phyloP scores from a whole-genome alignment of 805 yeast species.

The Sporopachydermia quercuum region DNA sequence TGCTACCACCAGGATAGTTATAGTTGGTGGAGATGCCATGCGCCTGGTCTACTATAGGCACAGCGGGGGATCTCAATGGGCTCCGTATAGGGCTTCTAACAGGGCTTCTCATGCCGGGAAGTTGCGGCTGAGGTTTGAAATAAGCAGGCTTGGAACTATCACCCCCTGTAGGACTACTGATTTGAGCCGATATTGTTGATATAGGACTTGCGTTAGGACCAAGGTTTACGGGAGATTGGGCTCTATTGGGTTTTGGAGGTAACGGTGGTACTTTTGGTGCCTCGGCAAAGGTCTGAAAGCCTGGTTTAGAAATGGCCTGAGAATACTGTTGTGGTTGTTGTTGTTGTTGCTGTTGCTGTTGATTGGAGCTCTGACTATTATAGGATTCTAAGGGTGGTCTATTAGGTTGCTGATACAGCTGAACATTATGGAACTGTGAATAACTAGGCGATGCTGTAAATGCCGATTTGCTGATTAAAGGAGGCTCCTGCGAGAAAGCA shows the following conservation, averaged over 20 bases:
- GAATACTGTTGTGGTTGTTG: slow-evolving; percentile 4
- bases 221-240: too few relatives aligned
- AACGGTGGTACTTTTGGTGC: slow-evolving; percentile 19
- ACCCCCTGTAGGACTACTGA: too few relatives aligned
- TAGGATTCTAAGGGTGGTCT: slow-evolving; percentile 2
- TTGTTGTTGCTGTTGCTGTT: slow-evolving; percentile 1
- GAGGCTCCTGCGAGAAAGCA: slow-evolving; percentile 4
- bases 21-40: too few relatives aligned
- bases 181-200: too few relatives aligned
- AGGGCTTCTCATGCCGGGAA: slow-evolving; percentile 6
- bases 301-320: slow-evolving; percentile 1
- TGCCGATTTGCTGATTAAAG: slow-evolving; percentile 3
- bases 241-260: slow-evolving; percentile 23
- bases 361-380: neutral
- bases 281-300: slow-evolving; percentile 3
- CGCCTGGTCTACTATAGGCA: too few relatives aligned
- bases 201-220: slow-evolving; percentile 8
- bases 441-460: neutral
- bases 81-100: too few relatives aligned
- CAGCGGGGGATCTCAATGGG: too few relatives aligned
- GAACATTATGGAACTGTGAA: neutral
- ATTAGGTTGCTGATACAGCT: slow-evolving; percentile 3
- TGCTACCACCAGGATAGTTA: too few relatives aligned
- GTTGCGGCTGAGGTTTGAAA: slow-evolving; percentile 5
- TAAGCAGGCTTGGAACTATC: neutral